Evolutionary conservation across 2,329 filamentous ascomycete genomes (phyloP).

Genomic region (Colletotrichum sp.): DNA sequence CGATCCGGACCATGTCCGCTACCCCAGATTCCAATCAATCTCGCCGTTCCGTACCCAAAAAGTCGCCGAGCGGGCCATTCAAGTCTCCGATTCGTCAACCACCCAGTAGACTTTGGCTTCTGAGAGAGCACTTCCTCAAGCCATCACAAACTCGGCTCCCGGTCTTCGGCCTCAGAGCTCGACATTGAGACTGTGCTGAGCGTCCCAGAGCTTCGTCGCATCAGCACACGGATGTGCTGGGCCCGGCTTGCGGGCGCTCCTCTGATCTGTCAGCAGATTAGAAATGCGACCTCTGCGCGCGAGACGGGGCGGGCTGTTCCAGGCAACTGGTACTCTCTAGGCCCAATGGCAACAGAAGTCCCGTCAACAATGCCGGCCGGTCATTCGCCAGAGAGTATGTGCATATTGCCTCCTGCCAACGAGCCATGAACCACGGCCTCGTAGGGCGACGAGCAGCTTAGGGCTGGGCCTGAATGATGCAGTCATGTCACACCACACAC

Average conservation of each 20-base stretch:
- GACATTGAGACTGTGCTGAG: background rate
- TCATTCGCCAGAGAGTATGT: background rate
- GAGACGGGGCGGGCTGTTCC: background rate
- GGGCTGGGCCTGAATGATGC: constrained; percentile 5
- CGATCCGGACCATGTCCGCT: background rate
- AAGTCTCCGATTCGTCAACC: background rate
- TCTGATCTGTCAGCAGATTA: constrained; percentile 1
- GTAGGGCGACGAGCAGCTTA: constrained; percentile 9
- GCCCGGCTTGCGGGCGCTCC: background rate
- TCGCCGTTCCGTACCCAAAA: background rate
- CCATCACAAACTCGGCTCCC: background rate
- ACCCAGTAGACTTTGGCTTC: background rate
- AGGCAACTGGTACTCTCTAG: background rate
- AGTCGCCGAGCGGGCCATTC: background rate
- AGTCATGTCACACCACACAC: constrained; percentile 2
- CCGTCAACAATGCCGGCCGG: background rate
- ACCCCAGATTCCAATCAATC: background rate
- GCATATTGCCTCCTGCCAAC: background rate
- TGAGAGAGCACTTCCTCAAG: background rate
- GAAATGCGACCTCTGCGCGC: background rate
- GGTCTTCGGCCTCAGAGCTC: background rate
- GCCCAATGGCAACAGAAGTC: background rate
- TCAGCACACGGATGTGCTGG: background rate
- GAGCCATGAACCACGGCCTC: background rate
- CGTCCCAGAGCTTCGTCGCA: background rate